Conservation (phyloP, 2,329 filamentous ascomycete genomes). For the Parastagonospora nodorum region DNA sequence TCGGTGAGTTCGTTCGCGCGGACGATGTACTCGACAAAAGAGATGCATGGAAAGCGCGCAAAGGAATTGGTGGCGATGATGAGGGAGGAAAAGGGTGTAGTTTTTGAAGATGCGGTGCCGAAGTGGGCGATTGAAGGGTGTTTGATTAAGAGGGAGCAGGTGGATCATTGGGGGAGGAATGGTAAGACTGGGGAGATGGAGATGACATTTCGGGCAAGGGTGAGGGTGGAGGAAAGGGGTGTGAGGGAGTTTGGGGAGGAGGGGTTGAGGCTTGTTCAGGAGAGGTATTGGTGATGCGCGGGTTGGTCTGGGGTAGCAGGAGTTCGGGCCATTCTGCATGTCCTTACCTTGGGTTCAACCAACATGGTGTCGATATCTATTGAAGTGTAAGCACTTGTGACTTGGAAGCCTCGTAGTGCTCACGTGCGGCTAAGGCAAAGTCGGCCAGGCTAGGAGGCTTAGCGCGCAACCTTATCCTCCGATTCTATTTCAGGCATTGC, state of each 20-base stretch:
- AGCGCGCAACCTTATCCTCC: background rate
- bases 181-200: slow-evolving; percentile 29
- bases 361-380: too few relatives aligned
- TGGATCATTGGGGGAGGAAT: slow-evolving; percentile 37
- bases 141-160: slow-evolving; percentile 37
- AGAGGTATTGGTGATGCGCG: slow-evolving; percentile 27
- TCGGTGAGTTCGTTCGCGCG: slow-evolving; percentile 32
- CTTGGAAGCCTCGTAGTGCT: too few relatives aligned
- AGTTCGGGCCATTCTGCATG: too few relatives aligned
- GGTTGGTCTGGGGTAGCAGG: too few relatives aligned
- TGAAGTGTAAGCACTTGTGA: too few relatives aligned
- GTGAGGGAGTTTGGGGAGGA: slow-evolving; percentile 29
- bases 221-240: slow-evolving; percentile 33
- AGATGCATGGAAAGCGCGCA: slow-evolving; percentile 34
- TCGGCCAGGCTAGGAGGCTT: too few relatives aligned
- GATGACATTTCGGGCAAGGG: slow-evolving; percentile 27
- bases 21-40: slow-evolving; percentile 27
- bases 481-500: background rate
- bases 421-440: too few relatives aligned
- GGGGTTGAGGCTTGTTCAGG: slow-evolving; percentile 27
- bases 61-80: slow-evolving; percentile 31
- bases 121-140: slow-evolving; percentile 41
- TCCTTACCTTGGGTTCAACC: too few relatives aligned
- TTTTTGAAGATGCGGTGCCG: slow-evolving; percentile 33
- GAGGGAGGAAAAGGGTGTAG: slow-evolving; percentile 24